Conservation (phyloP, 1,139 yeast species). For the Tardiomyces blankii region DNA sequence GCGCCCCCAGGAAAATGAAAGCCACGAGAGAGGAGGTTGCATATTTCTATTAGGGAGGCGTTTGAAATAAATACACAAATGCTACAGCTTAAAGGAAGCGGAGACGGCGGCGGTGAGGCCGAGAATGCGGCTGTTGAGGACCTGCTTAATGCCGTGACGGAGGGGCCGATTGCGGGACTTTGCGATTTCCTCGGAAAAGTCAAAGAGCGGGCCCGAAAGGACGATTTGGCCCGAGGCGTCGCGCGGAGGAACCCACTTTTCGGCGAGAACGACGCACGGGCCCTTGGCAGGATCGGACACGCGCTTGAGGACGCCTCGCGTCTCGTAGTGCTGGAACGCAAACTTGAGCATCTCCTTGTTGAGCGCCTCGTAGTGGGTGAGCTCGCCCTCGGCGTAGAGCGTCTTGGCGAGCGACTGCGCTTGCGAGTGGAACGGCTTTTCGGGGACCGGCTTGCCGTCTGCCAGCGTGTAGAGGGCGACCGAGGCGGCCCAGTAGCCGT, state of each 20-base stretch:
- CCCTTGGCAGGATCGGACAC: neutral
- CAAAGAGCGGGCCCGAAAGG: conserved; percentile 19
- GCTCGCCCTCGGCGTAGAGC: conserved; percentile 31
- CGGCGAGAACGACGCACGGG: conserved; percentile 6
- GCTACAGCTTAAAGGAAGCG: neutral
- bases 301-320: conserved; percentile 23
- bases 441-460: conserved; percentile 12
- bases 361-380: conserved; percentile 31
- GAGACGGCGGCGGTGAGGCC: conserved; percentile 4
- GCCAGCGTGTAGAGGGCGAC: conserved; percentile 28
- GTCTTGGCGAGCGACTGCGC: conserved; percentile 33
- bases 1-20: too few relatives aligned
- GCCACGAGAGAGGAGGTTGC: too few relatives aligned
- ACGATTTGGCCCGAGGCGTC: conserved; percentile 11
- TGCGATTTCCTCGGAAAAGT: conserved; percentile 21
- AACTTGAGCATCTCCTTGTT: conserved; percentile 31
- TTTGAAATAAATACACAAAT: too few relatives aligned
- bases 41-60: too few relatives aligned
- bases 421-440: conserved; percentile 22
- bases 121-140: conserved; percentile 12
- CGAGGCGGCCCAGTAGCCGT: conserved; percentile 33
- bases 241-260: conserved; percentile 13
- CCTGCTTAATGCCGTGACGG: conserved; percentile 12
- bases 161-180: conserved; percentile 15
- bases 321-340: conserved; percentile 25